Base-by-base conservation (phyloP, 441 rosid genomes). In the Gossypium lobatum region DNA sequence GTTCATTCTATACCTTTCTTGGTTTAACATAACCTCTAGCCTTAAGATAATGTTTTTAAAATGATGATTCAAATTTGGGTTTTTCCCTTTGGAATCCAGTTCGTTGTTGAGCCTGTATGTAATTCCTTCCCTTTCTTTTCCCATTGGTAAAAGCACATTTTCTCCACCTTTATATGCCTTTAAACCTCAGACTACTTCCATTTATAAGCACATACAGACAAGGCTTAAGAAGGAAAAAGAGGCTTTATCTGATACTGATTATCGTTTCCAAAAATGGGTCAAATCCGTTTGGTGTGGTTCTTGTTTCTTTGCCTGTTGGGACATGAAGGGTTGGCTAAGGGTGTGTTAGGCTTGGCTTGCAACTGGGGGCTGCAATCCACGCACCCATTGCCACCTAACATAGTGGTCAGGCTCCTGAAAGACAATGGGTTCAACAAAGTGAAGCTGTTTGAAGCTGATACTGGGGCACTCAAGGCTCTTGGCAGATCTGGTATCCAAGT, bases 301-400 rank as follows among this genome's bases (percentile, higher is more conserved):
- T 6, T 55, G 34, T 31, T 74, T 58, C 10, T 64, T 39, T 57
- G 25, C 57, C 9, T 74, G 45, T 1, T 39, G 26, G 64, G 62
- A 8, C 39, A 31, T 53, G 28, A 26, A n/a, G 17, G 64, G 1
- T 39, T 59, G 64, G 72, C 25, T 3, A 39, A 74, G 72, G 72
- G 55, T 37, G 72, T 65, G 1, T 46, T 6, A 16, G 72, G 77
- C 57, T 54, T 74, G 17, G 77, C 72, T 34, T 1, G 21, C 72
- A 92, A 93, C 79, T 95, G 98, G 98, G 98, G 98, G 2, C 76
- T 86, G 46, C 87, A 87, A 76, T 81, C 91, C 2, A 86, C 96
- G 10, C 98, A 90, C 57, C 88, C 89, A 2, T 73, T 89, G 25
- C 87, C 77, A 6, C 84, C 95, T 2, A 64, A 60, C 64, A 86